Conservation (phyloP, 495 filamentous ascomycete species). For the Hypoxylon crocopeplum region DNA sequence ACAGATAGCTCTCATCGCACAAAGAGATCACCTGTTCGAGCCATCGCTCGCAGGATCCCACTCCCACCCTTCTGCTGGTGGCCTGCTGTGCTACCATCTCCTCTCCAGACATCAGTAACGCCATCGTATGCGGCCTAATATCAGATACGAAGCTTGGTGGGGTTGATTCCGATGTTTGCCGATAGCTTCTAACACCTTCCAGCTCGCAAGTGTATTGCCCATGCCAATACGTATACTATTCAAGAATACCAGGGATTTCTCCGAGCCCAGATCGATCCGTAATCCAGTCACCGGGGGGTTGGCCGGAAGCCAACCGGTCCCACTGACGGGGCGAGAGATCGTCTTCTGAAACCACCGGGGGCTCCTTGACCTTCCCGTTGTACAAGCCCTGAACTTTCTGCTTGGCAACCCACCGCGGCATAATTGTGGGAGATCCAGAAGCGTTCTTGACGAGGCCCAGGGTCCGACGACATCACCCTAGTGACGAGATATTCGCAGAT, state of each 20-base stretch:
- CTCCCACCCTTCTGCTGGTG: background rate
- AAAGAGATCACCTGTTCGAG: slow-evolving; percentile 3
- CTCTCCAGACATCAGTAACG: slow-evolving; percentile 1
- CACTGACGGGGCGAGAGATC: slow-evolving; percentile 25
- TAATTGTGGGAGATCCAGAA: slow-evolving; percentile 25
- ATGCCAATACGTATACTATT: too few relatives aligned
- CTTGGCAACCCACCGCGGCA: slow-evolving; percentile 25
- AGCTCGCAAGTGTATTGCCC: slow-evolving; percentile 2
- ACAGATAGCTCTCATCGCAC: slow-evolving; percentile 11
- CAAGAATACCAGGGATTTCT: too few relatives aligned
- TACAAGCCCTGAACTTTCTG: slow-evolving; percentile 2
- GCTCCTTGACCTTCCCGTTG: slow-evolving; percentile 28
- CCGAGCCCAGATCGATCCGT: slow-evolving; percentile 20
- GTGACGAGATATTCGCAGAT: slow-evolving; percentile 23
- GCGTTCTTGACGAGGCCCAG: slow-evolving; percentile 25
- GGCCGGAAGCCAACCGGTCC: slow-evolving; percentile 24
- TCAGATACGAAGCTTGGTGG: background rate
- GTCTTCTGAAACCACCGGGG: slow-evolving; percentile 31
- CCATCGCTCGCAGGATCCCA: slow-evolving; percentile 7
- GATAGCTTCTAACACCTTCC: too few relatives aligned
- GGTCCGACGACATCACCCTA: slow-evolving; percentile 16
- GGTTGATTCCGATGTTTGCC: background rate
- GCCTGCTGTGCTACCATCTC: background rate
- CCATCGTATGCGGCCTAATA: background rate
- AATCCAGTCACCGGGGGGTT: slow-evolving; percentile 11